These are phyloP conservation scores for Yamadazyma atmosphaerica DNA, from an alignment of 1,139 yeast genomes.

Conservation along the genomic window DNA sequence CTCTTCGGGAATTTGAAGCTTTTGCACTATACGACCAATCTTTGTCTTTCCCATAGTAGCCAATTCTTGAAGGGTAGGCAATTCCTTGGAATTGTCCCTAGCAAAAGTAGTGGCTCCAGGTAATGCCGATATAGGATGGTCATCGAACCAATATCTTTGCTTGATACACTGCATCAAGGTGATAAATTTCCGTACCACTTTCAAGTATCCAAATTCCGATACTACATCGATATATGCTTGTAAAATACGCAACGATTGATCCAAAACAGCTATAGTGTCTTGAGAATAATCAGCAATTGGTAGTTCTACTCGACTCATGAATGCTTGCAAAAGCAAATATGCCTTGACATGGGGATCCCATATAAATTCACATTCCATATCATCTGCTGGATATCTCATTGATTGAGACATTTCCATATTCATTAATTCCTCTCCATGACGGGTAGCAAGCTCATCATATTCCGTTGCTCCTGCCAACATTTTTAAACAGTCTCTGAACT, in stretches of 20 bases:
- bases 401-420: constrained; percentile 86
- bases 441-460: constrained; percentile 88
- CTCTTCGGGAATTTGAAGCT: constrained; percentile 27
- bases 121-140: constrained; percentile 63
- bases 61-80: constrained; percentile 12
- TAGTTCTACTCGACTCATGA: constrained; percentile 74
- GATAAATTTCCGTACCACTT: constrained; percentile 60
- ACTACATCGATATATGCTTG: constrained; percentile 93
- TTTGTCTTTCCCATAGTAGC: constrained; percentile 23
- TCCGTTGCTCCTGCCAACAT: constrained; percentile 81
- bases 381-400: constrained; percentile 74
- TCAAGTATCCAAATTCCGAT: constrained; percentile 75
- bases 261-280: constrained; percentile 90
- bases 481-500: constrained; percentile 69
- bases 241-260: constrained; percentile 88
- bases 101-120: constrained; percentile 60
- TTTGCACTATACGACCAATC: constrained; percentile 32
- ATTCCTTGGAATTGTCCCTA: constrained; percentile 12
- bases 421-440: constrained; percentile 93
- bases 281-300: constrained; percentile 96
- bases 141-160: constrained; percentile 86
- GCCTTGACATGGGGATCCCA: constrained; percentile 98
- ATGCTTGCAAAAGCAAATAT: constrained; percentile 82
- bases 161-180: constrained; percentile 83
- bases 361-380: constrained; percentile 64